Percentiles rank a stretch among this genome's conserved stretches.
Evolutionary conservation across 164 flowering plant genomes (phyloP).

Genomic region (Magnolia kwangsiensis): DNA sequence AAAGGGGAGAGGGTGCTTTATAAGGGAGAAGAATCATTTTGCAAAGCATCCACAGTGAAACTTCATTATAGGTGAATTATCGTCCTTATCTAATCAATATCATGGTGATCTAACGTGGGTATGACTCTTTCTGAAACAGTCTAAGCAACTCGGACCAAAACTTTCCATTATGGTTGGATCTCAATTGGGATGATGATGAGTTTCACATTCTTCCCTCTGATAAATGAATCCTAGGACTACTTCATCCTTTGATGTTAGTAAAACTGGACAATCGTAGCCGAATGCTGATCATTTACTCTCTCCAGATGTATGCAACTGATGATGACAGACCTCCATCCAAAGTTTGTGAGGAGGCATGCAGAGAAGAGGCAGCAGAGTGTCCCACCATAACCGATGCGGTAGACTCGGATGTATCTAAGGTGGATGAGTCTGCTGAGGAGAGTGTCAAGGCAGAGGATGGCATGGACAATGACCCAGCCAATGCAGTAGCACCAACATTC

Average conservation of each 20-base stretch:
- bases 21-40: not conserved
- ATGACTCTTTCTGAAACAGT: too few relatives aligned
- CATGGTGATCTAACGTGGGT: too few relatives aligned
- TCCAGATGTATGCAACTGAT: constrained; percentile 61
- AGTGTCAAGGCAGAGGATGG: not conserved
- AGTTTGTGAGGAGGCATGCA: not conserved
- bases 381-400: not conserved
- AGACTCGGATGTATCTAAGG: not conserved
- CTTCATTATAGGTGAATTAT: not conserved
- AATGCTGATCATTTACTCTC: constrained; percentile 7
- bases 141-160: too few relatives aligned
- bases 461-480: constrained; percentile 1
- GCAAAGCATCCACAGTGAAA: not conserved
- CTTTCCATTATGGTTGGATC: not conserved
- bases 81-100: not conserved
- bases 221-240: not conserved
- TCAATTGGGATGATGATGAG: not conserved
- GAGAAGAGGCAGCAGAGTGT: constrained; percentile 7
- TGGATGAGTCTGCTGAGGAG: not conserved
- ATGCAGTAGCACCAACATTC: constrained; percentile 18
- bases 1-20: not conserved
- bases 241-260: not conserved
- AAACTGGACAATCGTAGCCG: not conserved
- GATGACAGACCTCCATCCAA: constrained; percentile 35
- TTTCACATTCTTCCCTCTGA: not conserved